These are phyloP conservation scores for Didymellaceae sp. DNA, from an alignment of 2,329 filamentous ascomycete species.

Conservation along the genomic window DNA sequence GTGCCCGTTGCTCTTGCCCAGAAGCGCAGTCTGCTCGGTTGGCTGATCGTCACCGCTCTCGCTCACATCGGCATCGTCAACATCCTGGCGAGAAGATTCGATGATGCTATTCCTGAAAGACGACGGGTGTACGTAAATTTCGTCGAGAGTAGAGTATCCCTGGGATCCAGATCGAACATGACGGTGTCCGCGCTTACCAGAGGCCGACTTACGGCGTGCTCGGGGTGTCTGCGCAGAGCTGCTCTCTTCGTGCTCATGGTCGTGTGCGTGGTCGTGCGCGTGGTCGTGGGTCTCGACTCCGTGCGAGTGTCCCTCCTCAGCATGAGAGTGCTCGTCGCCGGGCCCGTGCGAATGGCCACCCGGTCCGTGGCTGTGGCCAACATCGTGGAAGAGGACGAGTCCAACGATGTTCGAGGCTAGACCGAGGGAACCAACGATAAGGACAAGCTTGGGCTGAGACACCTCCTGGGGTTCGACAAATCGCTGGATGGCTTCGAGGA, in stretches of 20 bases:
- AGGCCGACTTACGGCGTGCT: constrained; percentile 32
- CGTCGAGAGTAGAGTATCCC: constrained; percentile 64
- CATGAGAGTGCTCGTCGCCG: constrained; percentile 51
- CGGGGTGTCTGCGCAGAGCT: constrained; percentile 27
- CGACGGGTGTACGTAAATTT: constrained; percentile 84
- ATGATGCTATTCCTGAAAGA: constrained; percentile 94
- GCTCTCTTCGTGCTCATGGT: constrained; percentile 57
- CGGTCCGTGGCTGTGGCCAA: constrained; percentile 79
- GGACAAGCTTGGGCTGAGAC: constrained; percentile 81
- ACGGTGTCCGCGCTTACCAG: constrained; percentile 56
- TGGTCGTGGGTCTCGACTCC: constrained; percentile 53
- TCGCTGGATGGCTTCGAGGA: constrained; percentile 91
- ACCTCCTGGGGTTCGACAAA: constrained; percentile 92
- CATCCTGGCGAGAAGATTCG: constrained; percentile 71
- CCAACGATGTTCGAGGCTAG: constrained; percentile 88
- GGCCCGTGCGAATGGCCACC: constrained; percentile 60
- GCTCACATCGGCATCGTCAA: constrained; percentile 61
- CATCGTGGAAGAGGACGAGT: constrained; percentile 89
- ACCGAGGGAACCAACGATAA: constrained; percentile 86
- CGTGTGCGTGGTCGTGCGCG: constrained; percentile 32
- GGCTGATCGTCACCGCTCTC: constrained; percentile 63
- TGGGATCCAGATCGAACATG: constrained; percentile 66
- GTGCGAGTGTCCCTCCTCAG: constrained; percentile 60
- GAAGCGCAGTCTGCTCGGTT: constrained; percentile 47
- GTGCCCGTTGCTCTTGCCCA: constrained; percentile 34